These are phyloP conservation scores for Colletotrichum chlorophyti DNA, from an alignment of 2,329 filamentous ascomycete genomes.

Conservation along the genomic window DNA sequence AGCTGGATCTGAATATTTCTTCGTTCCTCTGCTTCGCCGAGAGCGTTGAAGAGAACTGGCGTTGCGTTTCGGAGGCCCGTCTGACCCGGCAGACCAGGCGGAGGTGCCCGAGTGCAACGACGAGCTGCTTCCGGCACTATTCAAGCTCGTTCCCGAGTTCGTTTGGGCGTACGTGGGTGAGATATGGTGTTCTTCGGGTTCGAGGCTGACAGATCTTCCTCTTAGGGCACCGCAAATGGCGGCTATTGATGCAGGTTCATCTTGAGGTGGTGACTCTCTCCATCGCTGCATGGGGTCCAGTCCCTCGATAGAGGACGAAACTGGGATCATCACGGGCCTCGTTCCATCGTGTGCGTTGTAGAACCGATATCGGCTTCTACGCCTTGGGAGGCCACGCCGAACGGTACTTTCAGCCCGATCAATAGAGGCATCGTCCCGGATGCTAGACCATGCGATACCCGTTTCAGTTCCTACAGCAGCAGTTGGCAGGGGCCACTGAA, in stretches of 20 bases:
- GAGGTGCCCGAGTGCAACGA: slow-evolving; percentile 9
- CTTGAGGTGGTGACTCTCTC: slow-evolving; percentile 39
- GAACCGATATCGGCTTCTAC: slow-evolving; percentile 6
- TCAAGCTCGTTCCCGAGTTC: slow-evolving; percentile 7
- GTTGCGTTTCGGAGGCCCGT: neutral
- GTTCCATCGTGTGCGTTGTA: neutral
- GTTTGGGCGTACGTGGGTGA: neutral
- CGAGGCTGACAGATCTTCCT: neutral
- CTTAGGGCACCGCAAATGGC: slow-evolving; percentile 38
- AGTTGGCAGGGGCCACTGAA: no score
- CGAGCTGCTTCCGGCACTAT: slow-evolving; percentile 13
- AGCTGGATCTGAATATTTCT: neutral
- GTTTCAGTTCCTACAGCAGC: no score
- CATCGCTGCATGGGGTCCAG: slow-evolving; percentile 40
- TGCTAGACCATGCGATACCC: no score
- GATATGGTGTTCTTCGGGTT: neutral
- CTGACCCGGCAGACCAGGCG: slow-evolving; percentile 9
- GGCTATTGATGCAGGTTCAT: slow-evolving; percentile 38
- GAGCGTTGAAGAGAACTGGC: neutral
- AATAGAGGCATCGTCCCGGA: no score
- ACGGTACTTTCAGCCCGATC: neutral
- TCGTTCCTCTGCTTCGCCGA: neutral
- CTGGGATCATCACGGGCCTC: neutral
- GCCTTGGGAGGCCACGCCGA: neutral
- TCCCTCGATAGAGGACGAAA: neutral